phyloP scores from a whole-genome alignment of 129 eudicot genomes.

The Cynara cardunculus region DNA sequence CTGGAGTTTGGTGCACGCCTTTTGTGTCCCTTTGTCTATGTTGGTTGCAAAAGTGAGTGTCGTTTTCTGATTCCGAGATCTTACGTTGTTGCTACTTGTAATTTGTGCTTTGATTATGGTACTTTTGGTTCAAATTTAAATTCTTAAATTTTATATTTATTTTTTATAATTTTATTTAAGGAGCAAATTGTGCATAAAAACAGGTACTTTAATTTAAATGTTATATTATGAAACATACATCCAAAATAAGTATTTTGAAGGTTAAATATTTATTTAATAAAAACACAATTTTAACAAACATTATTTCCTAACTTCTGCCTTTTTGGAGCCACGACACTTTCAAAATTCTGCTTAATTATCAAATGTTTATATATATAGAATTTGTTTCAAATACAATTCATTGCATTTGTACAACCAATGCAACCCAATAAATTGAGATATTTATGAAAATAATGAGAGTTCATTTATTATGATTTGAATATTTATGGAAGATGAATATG shows the following conservation, averaged over 20 bases:
- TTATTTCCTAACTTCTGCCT: neutral
- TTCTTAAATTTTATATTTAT: neutral
- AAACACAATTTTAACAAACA: no score
- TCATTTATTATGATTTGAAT: no score
- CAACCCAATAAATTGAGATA: no score
- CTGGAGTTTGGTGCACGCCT: constrained; percentile 16
- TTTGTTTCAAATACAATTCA: no score
- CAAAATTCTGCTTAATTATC: neutral
- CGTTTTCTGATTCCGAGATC: constrained; percentile 19
- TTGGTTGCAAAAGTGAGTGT: constrained; percentile 17
- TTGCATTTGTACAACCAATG: no score
- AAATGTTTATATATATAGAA: no score
- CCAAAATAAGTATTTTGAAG: neutral
- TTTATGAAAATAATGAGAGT: no score
- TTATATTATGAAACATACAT: neutral
- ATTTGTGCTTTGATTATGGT: neutral
- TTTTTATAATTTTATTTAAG: neutral
- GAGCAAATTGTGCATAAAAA: neutral
- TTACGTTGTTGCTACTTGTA: constrained; percentile 9
- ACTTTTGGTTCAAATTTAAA: neutral
- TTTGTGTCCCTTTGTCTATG: constrained; percentile 30
- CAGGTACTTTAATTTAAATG: neutral
- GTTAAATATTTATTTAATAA: no score
- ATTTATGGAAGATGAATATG: no score
- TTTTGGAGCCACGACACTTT: constrained; percentile 8